Evolutionary conservation across 257 asterid species (phyloP).

Genomic region (Primulina eburnea): DNA sequence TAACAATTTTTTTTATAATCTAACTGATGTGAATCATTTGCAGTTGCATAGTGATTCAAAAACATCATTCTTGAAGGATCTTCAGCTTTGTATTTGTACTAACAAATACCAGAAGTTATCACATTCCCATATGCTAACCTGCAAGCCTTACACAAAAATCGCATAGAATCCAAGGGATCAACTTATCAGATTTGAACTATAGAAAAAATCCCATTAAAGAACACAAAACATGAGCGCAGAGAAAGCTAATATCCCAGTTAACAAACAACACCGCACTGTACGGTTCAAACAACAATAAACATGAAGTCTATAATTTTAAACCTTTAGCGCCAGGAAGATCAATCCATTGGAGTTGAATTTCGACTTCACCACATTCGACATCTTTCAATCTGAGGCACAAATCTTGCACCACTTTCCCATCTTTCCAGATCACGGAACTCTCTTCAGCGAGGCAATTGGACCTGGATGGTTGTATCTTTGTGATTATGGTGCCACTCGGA

Average conservation of each 20-base stretch:
- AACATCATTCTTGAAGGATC: not conserved
- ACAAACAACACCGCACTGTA: not conserved
- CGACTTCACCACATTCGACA: constrained; percentile 68
- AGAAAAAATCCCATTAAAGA: not conserved
- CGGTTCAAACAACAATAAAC: not conserved
- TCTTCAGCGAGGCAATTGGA: constrained; percentile 54
- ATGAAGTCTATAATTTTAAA: not conserved
- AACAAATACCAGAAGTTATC: not conserved
- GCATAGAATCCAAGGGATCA: not conserved
- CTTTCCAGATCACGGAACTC: constrained; percentile 46
- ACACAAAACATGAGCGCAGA: not conserved
- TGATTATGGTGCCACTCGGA: constrained; percentile 46
- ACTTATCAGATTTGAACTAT: not conserved
- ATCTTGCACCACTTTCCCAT: constrained; percentile 46
- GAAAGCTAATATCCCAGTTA: not conserved
- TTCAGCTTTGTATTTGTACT: not conserved
- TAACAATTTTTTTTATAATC: too few species aligned
- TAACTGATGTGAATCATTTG: not conserved
- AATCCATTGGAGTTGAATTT: constrained; percentile 62
- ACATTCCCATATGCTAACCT: not conserved
- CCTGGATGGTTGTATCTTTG: constrained; percentile 39
- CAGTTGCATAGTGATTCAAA: not conserved
- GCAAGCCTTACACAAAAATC: not conserved
- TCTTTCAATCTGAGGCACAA: constrained; percentile 52
- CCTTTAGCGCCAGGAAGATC: constrained; percentile 45